A percentile compares a stretch with the other conserved stretches of the same genome.
These are phyloP conservation scores for Cutaneotrichosporon cyanovorans DNA, from an alignment of 1,284 basidiomycete species.

Conservation along the genomic window DNA sequence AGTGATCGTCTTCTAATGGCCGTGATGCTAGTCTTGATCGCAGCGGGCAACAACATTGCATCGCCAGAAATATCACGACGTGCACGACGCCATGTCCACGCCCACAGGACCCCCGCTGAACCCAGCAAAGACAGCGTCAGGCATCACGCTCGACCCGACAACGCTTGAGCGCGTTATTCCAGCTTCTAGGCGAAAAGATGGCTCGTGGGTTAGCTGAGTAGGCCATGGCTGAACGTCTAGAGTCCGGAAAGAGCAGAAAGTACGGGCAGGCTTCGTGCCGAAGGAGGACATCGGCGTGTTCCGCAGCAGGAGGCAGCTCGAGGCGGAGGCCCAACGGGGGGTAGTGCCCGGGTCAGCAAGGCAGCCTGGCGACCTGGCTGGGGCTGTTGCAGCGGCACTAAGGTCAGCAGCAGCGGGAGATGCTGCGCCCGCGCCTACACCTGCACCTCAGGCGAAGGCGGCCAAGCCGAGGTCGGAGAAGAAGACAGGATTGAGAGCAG, in stretches of 20 bases:
- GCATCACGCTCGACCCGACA: conserved; percentile 73
- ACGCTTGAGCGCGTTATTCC: conserved; percentile 83
- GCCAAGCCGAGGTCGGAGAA: conserved; percentile 49
- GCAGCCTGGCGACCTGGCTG: conserved; percentile 2
- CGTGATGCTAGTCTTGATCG: too few relatives aligned
- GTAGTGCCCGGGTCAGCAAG: conserved; percentile 30
- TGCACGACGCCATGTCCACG: background rate
- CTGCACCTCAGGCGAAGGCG: too few relatives aligned
- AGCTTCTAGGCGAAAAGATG: conserved; percentile 71
- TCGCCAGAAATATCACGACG: background rate
- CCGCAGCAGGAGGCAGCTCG: conserved; percentile 63
- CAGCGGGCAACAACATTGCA: background rate
- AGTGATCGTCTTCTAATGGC: background rate
- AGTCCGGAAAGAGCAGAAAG: conserved; percentile 78
- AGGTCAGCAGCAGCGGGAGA: conserved; percentile 8
- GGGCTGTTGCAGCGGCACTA: too few relatives aligned
- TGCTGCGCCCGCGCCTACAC: conserved; percentile 23
- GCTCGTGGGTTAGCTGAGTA: conserved; percentile 67
- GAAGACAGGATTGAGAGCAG: conserved; percentile 2
- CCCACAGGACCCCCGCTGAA: conserved; percentile 54
- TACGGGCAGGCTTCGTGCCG: conserved; percentile 87
- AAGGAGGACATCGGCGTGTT: conserved; percentile 86
- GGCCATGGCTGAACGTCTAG: conserved; percentile 46
- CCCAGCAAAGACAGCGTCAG: conserved; percentile 61
- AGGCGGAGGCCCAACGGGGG: conserved; percentile 52